Evolutionary conservation across 2,329 filamentous ascomycete genomes (phyloP).

Genomic region (Ceratocystis albifundus): DNA sequence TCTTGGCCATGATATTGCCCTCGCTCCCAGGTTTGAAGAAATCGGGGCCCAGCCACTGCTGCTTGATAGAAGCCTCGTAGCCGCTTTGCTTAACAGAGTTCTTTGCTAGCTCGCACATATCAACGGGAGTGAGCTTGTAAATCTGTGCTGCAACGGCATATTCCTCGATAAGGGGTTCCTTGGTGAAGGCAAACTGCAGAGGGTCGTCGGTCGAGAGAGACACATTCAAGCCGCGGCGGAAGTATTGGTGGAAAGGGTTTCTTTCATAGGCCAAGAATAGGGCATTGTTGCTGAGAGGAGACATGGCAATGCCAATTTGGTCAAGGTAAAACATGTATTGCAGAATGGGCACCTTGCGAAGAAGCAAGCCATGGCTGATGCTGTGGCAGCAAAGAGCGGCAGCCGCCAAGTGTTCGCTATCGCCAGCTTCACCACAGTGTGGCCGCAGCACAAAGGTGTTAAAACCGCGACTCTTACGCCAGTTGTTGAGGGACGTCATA

Average conservation of each 20-base stretch:
- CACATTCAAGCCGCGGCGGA: slow-evolving; percentile 86
- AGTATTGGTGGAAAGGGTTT: slow-evolving; percentile 93
- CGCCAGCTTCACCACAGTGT: slow-evolving; percentile 92
- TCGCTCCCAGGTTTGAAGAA: slow-evolving; percentile 66
- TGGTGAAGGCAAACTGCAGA: slow-evolving; percentile 95
- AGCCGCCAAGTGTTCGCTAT: slow-evolving; percentile 89
- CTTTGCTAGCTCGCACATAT: slow-evolving; percentile 97
- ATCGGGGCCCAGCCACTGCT: slow-evolving; percentile 75
- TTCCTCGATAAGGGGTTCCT: slow-evolving; percentile 94
- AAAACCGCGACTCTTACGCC: slow-evolving; percentile 82
- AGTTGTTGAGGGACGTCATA: slow-evolving; percentile 81
- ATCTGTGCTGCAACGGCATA: slow-evolving; percentile 97
- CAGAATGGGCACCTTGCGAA: slow-evolving; percentile 85
- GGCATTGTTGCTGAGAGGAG: slow-evolving; percentile 95
- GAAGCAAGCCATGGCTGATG: slow-evolving; percentile 84
- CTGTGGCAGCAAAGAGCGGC: slow-evolving; percentile 88
- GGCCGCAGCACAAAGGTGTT: slow-evolving; percentile 89
- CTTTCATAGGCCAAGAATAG: slow-evolving; percentile 92
- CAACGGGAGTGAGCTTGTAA: slow-evolving; percentile 90
- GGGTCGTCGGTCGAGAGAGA: slow-evolving; percentile 95
- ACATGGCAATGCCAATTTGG: slow-evolving; percentile 98
- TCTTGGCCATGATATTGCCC: slow-evolving; percentile 90
- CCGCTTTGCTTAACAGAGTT: slow-evolving; percentile 92
- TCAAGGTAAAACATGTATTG: slow-evolving; percentile 98
- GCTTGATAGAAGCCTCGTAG: slow-evolving; percentile 79